Evolutionary conservation across 164 flowering plant genomes (phyloP).

Genomic region (Vitis rupestris): DNA sequence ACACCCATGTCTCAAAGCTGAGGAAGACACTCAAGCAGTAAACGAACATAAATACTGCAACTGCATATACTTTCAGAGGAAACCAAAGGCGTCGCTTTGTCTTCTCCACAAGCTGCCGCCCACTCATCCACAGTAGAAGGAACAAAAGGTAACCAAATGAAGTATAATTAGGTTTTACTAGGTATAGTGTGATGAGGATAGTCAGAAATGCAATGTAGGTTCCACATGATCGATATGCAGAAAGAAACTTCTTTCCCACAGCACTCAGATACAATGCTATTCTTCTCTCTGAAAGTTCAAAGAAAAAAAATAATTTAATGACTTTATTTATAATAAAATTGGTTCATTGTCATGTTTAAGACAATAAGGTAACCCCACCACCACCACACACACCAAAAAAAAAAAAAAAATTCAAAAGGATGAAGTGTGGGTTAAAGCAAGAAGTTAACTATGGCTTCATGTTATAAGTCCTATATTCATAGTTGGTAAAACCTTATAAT

Average conservation of each 20-base stretch:
- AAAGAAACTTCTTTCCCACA: conserved; percentile 61
- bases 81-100: conserved; percentile 59
- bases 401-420: no score
- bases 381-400: no score
- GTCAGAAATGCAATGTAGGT: conserved; percentile 74
- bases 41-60: conserved; percentile 49
- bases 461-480: no score
- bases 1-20: conserved; percentile 49
- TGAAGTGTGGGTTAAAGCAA: no score
- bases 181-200: conserved; percentile 66
- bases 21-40: conserved; percentile 65
- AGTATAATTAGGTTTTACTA: conserved; percentile 64
- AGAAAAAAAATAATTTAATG: not conserved
- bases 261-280: conserved; percentile 62
- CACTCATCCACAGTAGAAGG: conserved; percentile 72
- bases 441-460: no score
- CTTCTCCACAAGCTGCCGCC: conserved; percentile 68
- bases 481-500: no score
- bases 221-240: conserved; percentile 70
- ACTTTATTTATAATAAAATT: not conserved
- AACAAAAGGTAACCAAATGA: conserved; percentile 81
- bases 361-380: not conserved
- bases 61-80: conserved; percentile 56
- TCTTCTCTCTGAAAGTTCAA: conserved; percentile 54
- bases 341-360: not conserved